Evolutionary conservation across 2,329 filamentous ascomycete genomes (phyloP).

Genomic region (Epichloe uncinata): DNA sequence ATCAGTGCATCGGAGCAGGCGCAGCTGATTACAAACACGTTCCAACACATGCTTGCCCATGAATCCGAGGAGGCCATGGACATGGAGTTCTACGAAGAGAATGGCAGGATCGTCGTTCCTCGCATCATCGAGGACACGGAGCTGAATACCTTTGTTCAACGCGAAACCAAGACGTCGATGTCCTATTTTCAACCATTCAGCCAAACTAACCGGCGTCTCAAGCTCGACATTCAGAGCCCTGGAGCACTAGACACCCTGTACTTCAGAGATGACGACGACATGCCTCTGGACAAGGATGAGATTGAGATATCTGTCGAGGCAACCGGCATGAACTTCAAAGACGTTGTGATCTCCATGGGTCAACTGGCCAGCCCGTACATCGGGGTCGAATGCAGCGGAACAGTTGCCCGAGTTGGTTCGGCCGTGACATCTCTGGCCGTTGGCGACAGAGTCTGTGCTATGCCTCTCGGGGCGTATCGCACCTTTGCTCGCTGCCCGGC

Average conservation of each 20-base stretch:
- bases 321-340: slow-evolving; percentile 32
- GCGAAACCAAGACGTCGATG: slow-evolving; percentile 11
- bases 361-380: slow-evolving; percentile 20
- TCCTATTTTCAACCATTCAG: slow-evolving; percentile 25
- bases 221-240: slow-evolving; percentile 24
- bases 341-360: slow-evolving; percentile 30
- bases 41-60: neutral
- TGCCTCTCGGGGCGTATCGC: slow-evolving; percentile 21
- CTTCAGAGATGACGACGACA: slow-evolving; percentile 22
- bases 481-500: slow-evolving; percentile 20
- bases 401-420: slow-evolving; percentile 38
- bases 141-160: slow-evolving; percentile 16
- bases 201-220: slow-evolving; percentile 19
- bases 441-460: slow-evolving; percentile 61
- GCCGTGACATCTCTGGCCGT: slow-evolving; percentile 45
- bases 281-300: slow-evolving; percentile 20
- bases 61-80: slow-evolving; percentile 10
- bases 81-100: slow-evolving; percentile 17
- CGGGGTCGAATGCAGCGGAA: slow-evolving; percentile 28
- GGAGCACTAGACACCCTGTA: slow-evolving; percentile 27
- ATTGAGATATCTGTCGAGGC: slow-evolving; percentile 30
- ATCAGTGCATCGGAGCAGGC: neutral
- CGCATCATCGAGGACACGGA: slow-evolving; percentile 14
- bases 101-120: slow-evolving; percentile 16
- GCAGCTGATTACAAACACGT: neutral